Conservation (phyloP, 1,139 yeast genomes). For the Yamadazyma kanchanaburiensis region DNA sequence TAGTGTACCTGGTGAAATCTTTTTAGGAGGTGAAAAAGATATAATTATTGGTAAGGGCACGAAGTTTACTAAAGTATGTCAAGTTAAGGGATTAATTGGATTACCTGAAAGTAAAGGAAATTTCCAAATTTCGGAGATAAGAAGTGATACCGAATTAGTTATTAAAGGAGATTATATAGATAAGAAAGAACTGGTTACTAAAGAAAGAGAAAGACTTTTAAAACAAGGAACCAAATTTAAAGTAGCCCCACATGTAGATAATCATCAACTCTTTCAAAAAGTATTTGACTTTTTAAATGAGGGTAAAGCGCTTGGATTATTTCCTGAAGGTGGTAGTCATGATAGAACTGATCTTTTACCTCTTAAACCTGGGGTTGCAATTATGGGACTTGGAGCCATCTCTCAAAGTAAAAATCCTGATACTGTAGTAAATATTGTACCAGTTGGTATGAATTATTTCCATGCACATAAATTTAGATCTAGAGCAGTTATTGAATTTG, state of each 20-base stretch:
- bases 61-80: constrained; percentile 42
- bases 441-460: constrained; percentile 96
- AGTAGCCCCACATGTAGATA: constrained; percentile 63
- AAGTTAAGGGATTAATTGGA: constrained; percentile 57
- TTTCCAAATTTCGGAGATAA: constrained; percentile 49
- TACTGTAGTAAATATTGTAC: constrained; percentile 79
- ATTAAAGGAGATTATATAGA: constrained; percentile 23
- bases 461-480: constrained; percentile 94
- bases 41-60: constrained; percentile 43
- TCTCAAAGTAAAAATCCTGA: constrained; percentile 62
- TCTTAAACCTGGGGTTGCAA: constrained; percentile 94
- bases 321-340: constrained; percentile 84
- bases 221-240: constrained; percentile 49
- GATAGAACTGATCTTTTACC: constrained; percentile 90
- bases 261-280: constrained; percentile 53
- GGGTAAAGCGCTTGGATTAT: constrained; percentile 62
- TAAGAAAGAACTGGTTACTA: constrained; percentile 19
- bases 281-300: constrained; percentile 61
- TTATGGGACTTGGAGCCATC: constrained; percentile 93
- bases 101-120: constrained; percentile 59
- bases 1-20: constrained; percentile 45
- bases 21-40: constrained; percentile 25
- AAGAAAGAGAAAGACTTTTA: constrained; percentile 35
- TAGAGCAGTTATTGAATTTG: constrained; percentile 92
- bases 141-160: constrained; percentile 50